Evolutionary conservation across 2,329 filamentous ascomycete species (phyloP).

Genomic region (Monosporascus sp.): DNA sequence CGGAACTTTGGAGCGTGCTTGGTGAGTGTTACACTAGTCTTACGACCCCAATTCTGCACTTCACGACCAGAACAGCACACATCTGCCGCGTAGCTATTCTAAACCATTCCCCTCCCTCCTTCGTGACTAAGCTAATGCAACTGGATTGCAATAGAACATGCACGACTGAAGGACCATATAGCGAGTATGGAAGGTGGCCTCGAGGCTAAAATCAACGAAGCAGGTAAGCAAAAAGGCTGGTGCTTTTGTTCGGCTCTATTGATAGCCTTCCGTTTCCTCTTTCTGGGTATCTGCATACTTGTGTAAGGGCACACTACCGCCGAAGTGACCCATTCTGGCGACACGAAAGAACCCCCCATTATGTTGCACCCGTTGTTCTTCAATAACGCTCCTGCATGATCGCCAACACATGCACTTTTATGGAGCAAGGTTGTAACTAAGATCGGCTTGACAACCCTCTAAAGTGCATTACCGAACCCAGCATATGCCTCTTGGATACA

Average conservation of each 20-base stretch:
- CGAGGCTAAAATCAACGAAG: conserved; percentile 88
- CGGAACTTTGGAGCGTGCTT: conserved; percentile 91
- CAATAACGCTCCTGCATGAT: conserved; percentile 28
- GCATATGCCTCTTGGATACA: conserved; percentile 3
- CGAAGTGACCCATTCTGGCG: conserved; percentile 12
- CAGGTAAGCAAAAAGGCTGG: conserved; percentile 57
- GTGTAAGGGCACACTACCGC: conserved; percentile 13
- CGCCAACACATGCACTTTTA: conserved; percentile 25
- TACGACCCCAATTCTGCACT: conserved; percentile 11
- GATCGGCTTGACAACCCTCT: conserved; percentile 2
- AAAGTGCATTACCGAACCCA: conserved; percentile 2
- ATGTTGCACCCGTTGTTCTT: conserved; percentile 5
- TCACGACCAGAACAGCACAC: conserved; percentile 19
- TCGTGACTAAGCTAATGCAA: conserved; percentile 32
- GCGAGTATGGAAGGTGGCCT: conserved; percentile 80
- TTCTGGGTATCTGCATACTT: conserved; percentile 21
- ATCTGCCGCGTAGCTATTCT: conserved; percentile 11
- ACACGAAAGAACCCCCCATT: conserved; percentile 3
- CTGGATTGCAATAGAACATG: conserved; percentile 62
- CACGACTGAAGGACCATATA: conserved; percentile 87
- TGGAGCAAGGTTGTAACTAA: conserved; percentile 1
- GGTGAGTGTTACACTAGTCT: conserved; percentile 51
- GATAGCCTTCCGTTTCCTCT: conserved; percentile 23
- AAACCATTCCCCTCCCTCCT: conserved; percentile 12
- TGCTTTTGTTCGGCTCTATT: conserved; percentile 24